These are phyloP conservation scores for Theobroma cacao DNA, from an alignment of 345 rosid genomes.

Conservation along the genomic window DNA sequence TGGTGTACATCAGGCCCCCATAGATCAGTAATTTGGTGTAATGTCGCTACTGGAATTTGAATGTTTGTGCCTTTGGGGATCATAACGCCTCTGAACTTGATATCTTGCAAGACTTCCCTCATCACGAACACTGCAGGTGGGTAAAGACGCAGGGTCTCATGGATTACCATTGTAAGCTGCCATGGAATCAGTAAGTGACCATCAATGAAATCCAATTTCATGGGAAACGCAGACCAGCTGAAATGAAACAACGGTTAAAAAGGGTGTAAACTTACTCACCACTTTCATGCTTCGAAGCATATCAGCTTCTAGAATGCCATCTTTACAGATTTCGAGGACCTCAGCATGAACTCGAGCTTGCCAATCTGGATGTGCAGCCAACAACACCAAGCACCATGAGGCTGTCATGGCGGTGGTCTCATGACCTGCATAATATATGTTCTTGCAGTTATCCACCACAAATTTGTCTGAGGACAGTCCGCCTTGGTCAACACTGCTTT, in stretches of 20 bases:
- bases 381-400: slow-evolving; percentile 36
- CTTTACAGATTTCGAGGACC: slow-evolving; percentile 10
- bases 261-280: slow-evolving; percentile 7
- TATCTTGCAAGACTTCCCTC: slow-evolving; percentile 21
- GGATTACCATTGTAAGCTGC: slow-evolving; percentile 37
- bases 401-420: slow-evolving; percentile 34
- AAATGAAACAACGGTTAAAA: not conserved
- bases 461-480: slow-evolving; percentile 22
- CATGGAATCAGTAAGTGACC: not conserved
- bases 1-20: slow-evolving; percentile 22
- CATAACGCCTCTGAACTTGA: slow-evolving; percentile 24
- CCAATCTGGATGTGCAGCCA: slow-evolving; percentile 43
- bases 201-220: not conserved
- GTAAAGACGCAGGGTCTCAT: slow-evolving; percentile 33
- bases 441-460: slow-evolving; percentile 46
- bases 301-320: slow-evolving; percentile 16
- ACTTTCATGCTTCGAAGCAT: slow-evolving; percentile 27
- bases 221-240: not conserved
- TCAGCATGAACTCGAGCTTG: slow-evolving; percentile 37
- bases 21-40: slow-evolving; percentile 22
- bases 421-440: slow-evolving; percentile 43
- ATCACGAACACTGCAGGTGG: slow-evolving; percentile 20
- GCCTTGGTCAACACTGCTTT: not conserved
- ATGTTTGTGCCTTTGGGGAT: slow-evolving; percentile 31
- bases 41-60: slow-evolving; percentile 19